Evolutionary conservation across 352 stramenopile species (phyloP).

Genomic region (Phytophthora pinifolia): DNA sequence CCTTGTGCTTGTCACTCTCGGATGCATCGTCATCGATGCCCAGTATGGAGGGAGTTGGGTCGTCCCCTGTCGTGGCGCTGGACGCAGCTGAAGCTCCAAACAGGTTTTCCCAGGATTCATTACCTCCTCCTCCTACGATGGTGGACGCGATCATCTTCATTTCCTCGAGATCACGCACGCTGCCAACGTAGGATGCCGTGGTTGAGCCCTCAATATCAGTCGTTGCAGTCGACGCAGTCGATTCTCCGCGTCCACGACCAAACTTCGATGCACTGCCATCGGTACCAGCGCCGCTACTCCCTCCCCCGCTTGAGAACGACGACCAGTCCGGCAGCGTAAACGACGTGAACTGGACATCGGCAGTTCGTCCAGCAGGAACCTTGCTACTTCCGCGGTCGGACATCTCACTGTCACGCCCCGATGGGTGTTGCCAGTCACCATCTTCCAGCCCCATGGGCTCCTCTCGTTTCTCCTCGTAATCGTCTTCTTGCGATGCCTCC

Average conservation of each 20-base stretch:
- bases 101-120: conserved; percentile 74
- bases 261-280: conserved; percentile 35
- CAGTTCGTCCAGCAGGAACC: conserved; percentile 24
- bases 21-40: conserved; percentile 30
- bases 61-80: conserved; percentile 12
- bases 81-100: conserved; percentile 42
- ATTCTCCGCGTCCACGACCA: conserved; percentile 35
- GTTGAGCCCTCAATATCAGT: conserved; percentile 44
- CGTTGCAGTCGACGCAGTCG: conserved; percentile 36
- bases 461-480: conserved; percentile 42
- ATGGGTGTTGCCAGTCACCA: conserved; percentile 17
- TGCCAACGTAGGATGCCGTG: conserved; percentile 39
- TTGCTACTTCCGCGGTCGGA: conserved; percentile 26
- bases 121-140: conserved; percentile 34
- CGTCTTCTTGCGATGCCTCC: conserved; percentile 34
- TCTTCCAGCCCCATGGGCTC: conserved; percentile 32
- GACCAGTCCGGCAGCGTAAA: conserved; percentile 66
- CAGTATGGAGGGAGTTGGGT: conserved; percentile 27
- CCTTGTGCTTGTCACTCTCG: conserved; percentile 39
- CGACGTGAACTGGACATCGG: conserved; percentile 63
- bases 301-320: conserved; percentile 35
- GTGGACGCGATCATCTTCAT: conserved; percentile 68
- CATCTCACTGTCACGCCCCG: conserved; percentile 22
- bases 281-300: conserved; percentile 12
- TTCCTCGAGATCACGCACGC: conserved; percentile 52